These are phyloP conservation scores for Medicago arabica DNA, from an alignment of 306 rosid genomes.

Conservation along the genomic window DNA sequence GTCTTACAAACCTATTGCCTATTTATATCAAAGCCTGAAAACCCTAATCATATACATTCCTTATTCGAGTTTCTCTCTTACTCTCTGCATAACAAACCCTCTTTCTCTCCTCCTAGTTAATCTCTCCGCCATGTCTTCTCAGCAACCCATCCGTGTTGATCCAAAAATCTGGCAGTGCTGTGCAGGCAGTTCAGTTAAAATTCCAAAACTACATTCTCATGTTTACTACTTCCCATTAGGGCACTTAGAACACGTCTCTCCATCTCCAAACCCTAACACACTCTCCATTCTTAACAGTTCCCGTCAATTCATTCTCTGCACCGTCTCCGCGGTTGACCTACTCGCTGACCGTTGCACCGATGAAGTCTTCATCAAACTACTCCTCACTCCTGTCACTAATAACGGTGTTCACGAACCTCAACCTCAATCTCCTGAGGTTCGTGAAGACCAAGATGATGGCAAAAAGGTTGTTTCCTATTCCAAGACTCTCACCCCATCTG, in stretches of 20 bases:
- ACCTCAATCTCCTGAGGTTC: too few species aligned
- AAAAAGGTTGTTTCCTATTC: slow-evolving; percentile 50
- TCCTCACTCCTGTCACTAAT: slow-evolving; percentile 28
- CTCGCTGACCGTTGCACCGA: slow-evolving; percentile 64
- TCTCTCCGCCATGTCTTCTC: background rate
- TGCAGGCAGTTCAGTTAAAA: slow-evolving; percentile 24
- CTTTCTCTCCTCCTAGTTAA: background rate
- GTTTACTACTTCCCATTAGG: slow-evolving; percentile 85
- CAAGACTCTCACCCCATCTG: slow-evolving; percentile 72
- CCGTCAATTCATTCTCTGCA: slow-evolving; percentile 38
- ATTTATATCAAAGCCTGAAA: too few species aligned
- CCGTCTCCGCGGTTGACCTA: slow-evolving; percentile 42
- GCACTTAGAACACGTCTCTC: slow-evolving; percentile 60
- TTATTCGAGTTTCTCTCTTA: too few species aligned
- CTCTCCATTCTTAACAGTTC: slow-evolving; percentile 15
- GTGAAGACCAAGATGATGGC: background rate
- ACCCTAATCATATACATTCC: too few species aligned
- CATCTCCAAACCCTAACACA: slow-evolving; percentile 22
- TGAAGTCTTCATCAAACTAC: slow-evolving; percentile 63
- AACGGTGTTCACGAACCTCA: background rate
- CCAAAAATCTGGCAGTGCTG: background rate
- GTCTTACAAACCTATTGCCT: too few species aligned
- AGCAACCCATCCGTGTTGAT: slow-evolving; percentile 27
- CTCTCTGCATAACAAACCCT: too few species aligned
- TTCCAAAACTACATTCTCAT: slow-evolving; percentile 58